Evolutionary conservation across 495 filamentous ascomycete genomes (phyloP).

Genomic region (Platismatia glauca): DNA sequence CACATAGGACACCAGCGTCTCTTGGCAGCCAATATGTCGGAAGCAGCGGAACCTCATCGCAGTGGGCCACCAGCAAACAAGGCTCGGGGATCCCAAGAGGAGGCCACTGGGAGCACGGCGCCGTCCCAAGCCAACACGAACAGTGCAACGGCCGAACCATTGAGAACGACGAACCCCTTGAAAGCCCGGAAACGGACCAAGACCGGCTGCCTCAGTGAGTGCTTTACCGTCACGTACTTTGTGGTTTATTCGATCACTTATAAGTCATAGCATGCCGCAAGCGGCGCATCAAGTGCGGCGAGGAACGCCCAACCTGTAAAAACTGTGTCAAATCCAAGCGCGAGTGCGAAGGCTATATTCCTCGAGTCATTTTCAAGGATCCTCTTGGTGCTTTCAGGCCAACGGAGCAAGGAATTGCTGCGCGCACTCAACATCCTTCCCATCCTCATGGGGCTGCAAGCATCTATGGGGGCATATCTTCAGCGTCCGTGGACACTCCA

Average conservation of each 20-base stretch:
- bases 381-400: constrained; percentile 54
- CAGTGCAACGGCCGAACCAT: constrained; percentile 14
- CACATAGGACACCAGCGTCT: background rate
- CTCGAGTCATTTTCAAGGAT: constrained; percentile 86
- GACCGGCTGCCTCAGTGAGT: constrained; percentile 87
- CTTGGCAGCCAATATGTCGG: constrained; percentile 3
- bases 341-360: constrained; percentile 89
- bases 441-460: constrained; percentile 10
- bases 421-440: constrained; percentile 15
- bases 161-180: constrained; percentile 10
- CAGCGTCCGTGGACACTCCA: constrained; percentile 8
- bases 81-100: background rate
- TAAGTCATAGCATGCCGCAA: constrained; percentile 67
- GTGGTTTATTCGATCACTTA: constrained; percentile 17
- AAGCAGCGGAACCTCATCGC: constrained; percentile 4
- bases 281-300: constrained; percentile 94
- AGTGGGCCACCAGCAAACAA: background rate
- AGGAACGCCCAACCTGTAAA: constrained; percentile 81
- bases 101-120: background rate
- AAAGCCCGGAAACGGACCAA: constrained; percentile 73
- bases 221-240: background rate
- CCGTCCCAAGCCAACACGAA: constrained; percentile 7
- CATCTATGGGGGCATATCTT: constrained; percentile 9
- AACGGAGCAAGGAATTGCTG: constrained; percentile 13
- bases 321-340: constrained; percentile 95